Percentiles rank a stretch among this genome's conserved stretches.
Evolutionary conservation across 2,329 filamentous ascomycete genomes (phyloP).

Genomic region (Gliomastix tumulicola): DNA sequence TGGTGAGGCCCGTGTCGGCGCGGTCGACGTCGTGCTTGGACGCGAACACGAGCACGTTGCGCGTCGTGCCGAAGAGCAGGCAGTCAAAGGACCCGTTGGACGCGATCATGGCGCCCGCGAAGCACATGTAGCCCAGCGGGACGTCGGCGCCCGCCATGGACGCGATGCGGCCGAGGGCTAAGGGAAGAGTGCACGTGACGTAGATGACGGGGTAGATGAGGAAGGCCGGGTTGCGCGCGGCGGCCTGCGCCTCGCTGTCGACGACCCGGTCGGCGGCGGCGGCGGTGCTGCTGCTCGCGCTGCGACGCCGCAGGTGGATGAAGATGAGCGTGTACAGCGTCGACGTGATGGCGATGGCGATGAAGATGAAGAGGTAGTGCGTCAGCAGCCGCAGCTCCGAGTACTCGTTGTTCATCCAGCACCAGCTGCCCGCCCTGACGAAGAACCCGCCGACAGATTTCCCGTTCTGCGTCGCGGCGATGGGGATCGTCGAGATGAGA

Average conservation of each 20-base stretch:
- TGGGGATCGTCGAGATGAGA: constrained; percentile 44
- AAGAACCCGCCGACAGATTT: constrained; percentile 40
- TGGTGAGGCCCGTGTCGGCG: constrained; percentile 40
- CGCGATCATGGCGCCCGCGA: constrained; percentile 52
- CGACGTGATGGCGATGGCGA: constrained; percentile 26
- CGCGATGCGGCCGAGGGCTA: constrained; percentile 57
- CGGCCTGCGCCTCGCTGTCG: constrained; percentile 8
- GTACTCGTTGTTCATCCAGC: constrained; percentile 55
- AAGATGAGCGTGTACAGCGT: constrained; percentile 33
- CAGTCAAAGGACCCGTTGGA: constrained; percentile 50
- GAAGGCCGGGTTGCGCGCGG: constrained; percentile 41
- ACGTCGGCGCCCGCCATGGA: constrained; percentile 49
- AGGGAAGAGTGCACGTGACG: constrained; percentile 59
- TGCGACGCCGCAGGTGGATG: constrained; percentile 24
- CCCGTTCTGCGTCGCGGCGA: constrained; percentile 35
- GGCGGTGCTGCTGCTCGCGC: constrained; percentile 4
- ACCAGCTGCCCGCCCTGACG: constrained; percentile 61
- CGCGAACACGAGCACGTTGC: constrained; percentile 44
- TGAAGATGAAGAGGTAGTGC: constrained; percentile 60
- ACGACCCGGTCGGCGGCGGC: too few relatives aligned
- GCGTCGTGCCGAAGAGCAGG: constrained; percentile 42
- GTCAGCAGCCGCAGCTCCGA: constrained; percentile 48
- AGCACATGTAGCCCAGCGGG: constrained; percentile 47
- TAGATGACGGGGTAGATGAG: constrained; percentile 65
- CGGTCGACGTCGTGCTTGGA: constrained; percentile 24